Base-by-base conservation (phyloP, 768 basidiomycete genomes). In the Boletus speciosus region DNA sequence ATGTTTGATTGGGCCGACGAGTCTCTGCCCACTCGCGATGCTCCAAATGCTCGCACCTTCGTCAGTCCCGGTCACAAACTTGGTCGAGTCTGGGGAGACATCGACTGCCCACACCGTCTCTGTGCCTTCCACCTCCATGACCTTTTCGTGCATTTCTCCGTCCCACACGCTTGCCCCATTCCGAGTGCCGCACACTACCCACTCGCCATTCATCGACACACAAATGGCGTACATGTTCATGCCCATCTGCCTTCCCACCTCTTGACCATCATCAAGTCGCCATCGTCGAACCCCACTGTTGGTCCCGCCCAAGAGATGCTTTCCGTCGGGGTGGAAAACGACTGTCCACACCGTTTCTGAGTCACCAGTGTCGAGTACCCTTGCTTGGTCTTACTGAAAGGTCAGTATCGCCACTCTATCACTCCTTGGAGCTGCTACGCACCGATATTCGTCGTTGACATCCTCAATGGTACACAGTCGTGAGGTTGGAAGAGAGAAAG, bases 301-400 rank as follows among this genome's bases (percentile, higher is more conserved):
- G 2, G 23, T 9, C 25, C 41, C 41, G 2, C 23, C 5, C 4
- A 27, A 27, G 5, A 16, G 0, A 15, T 41, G 21, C 6, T 7
- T 41, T 23, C 23, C 23, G 6, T 41, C 12, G 23, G 40, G 40
- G 1, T 43, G 25, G 42, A 43, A 27, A 3, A 25, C 42, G 2
- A 27, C 25, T 6, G 42, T 16, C 1, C 0, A 43, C 4, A 27
- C 40, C 0, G 0, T 0, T 1, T 0, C 23, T 25, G 40, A 25
- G 40, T 0, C 6, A 23, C 40, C 23, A 2, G 12, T 27, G 25
- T 43, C 19, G 19, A 19, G 19, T 19, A 19, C 19, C 19, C 19
- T 19, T 19, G 19, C 19, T 19, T 19, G 19, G 19, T 19, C 1
- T 19, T 19, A 19, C 19, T 19, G 19, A 19, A 19, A 19, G 19